Percentiles rank a stretch among this genome's conserved stretches.
phyloP scores from a whole-genome alignment of 805 yeast species.

The Candida ficus region DNA sequence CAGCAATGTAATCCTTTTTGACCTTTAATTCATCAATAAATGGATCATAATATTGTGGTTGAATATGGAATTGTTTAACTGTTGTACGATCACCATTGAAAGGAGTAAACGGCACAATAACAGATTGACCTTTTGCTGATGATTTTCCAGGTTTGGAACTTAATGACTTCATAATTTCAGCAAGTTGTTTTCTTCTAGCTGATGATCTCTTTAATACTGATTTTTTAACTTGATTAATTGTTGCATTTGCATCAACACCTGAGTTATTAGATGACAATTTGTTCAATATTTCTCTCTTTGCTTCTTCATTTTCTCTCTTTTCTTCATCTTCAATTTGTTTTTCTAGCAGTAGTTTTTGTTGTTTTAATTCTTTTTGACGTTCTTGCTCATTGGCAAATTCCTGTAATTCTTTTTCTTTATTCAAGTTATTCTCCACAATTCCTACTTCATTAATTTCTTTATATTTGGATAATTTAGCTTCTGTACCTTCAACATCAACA shows the following conservation, averaged over 20 bases:
- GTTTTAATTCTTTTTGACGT: constrained; percentile 62
- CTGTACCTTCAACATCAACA: constrained; percentile 64
- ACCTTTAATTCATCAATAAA: constrained; percentile 45
- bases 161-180: constrained; percentile 34
- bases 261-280: constrained; percentile 41
- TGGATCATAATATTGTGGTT: constrained; percentile 56
- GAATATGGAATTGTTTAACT: constrained; percentile 44
- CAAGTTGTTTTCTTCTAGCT: constrained; percentile 50
- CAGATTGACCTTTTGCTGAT: constrained; percentile 8
- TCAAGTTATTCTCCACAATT: constrained; percentile 70
- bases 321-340: constrained; percentile 62
- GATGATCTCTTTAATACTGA: constrained; percentile 58
- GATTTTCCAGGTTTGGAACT: constrained; percentile 21
- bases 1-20: constrained; percentile 69
- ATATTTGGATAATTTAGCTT: constrained; percentile 58
- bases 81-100: constrained; percentile 82
- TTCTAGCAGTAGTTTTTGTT: constrained; percentile 46
- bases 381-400: constrained; percentile 59
- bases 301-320: constrained; percentile 44
- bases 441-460: constrained; percentile 70
- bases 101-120: constrained; percentile 77
- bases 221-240: constrained; percentile 47
- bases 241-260: constrained; percentile 36
- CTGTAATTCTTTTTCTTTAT: constrained; percentile 66
- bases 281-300: constrained; percentile 52